Evolutionary conservation across 495 filamentous ascomycete genomes (phyloP).

Genomic region (Neohortaea acidophila): DNA sequence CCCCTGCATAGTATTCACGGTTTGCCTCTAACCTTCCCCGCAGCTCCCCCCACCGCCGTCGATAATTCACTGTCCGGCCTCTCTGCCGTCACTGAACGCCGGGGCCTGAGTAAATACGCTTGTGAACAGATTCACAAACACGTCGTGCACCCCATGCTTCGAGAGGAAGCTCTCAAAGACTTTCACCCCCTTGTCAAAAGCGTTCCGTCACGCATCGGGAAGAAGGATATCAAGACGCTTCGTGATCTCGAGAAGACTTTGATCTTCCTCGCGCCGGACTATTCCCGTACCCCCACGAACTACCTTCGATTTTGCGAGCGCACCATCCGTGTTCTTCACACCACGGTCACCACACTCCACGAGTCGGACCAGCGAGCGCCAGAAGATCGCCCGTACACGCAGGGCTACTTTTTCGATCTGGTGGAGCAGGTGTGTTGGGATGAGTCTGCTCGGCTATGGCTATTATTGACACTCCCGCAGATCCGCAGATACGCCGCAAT

Average conservation of each 20-base stretch:
- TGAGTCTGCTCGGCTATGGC: background rate
- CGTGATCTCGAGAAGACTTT: slow-evolving; percentile 83
- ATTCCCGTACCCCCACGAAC: slow-evolving; percentile 45
- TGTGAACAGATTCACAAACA: slow-evolving; percentile 41
- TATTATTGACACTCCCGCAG: slow-evolving; percentile 10
- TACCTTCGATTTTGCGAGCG: slow-evolving; percentile 76
- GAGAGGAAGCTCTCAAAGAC: slow-evolving; percentile 44
- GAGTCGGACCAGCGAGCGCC: slow-evolving; percentile 68
- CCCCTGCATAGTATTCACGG: background rate
- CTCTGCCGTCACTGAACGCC: slow-evolving; percentile 10
- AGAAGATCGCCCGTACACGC: slow-evolving; percentile 73
- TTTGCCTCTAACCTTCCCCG: slow-evolving; percentile 23
- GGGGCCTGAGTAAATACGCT: slow-evolving; percentile 35
- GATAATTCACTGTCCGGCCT: slow-evolving; percentile 5
- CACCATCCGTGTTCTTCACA: slow-evolving; percentile 71
- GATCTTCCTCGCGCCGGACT: slow-evolving; percentile 68
- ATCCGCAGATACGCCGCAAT: slow-evolving; percentile 31
- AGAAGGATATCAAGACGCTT: slow-evolving; percentile 68
- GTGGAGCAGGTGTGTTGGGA: slow-evolving; percentile 52
- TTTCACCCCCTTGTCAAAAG: slow-evolving; percentile 65
- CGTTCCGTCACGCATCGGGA: slow-evolving; percentile 58
- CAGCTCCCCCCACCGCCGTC: slow-evolving; percentile 21
- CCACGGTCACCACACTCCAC: slow-evolving; percentile 61
- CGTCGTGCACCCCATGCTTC: slow-evolving; percentile 43
- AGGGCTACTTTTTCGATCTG: slow-evolving; percentile 87